Evolutionary conservation across 2,329 filamentous ascomycete genomes (phyloP).

Genomic region (Pseudogymnoascus sp.): DNA sequence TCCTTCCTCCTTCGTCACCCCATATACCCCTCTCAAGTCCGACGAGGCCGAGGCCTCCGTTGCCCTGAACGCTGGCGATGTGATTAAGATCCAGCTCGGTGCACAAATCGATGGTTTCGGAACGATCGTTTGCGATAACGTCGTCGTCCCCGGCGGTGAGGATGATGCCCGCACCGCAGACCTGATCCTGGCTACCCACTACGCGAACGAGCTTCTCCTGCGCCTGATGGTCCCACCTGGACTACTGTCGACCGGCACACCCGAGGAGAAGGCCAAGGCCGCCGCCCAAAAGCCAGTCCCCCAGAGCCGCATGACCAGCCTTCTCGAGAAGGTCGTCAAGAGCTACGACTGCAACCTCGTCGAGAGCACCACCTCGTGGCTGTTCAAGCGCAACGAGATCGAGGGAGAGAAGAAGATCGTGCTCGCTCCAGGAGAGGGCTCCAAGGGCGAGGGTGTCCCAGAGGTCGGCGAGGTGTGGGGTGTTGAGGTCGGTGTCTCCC

Average conservation of each 20-base stretch:
- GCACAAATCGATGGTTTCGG: conserved; percentile 97
- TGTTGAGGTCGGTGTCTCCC: conserved; percentile 88
- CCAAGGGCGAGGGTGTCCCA: conserved; percentile 83
- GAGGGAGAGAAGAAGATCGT: conserved; percentile 91
- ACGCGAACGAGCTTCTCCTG: conserved; percentile 90
- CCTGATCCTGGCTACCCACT: conserved; percentile 83
- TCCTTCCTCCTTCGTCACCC: conserved; percentile 87
- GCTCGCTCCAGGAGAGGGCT: conserved; percentile 74
- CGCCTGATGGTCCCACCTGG: conserved; percentile 89
- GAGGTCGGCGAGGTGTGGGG: conserved; percentile 95
- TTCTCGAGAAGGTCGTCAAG: conserved; percentile 89
- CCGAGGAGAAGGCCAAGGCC: conserved; percentile 94
- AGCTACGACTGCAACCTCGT: conserved; percentile 87
- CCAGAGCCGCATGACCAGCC: conserved; percentile 76
- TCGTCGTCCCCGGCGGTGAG: conserved; percentile 64
- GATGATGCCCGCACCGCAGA: conserved; percentile 77
- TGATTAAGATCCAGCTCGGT: conserved; percentile 97
- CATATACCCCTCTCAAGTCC: conserved; percentile 85
- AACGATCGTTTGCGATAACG: conserved; percentile 90
- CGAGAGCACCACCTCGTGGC: conserved; percentile 96
- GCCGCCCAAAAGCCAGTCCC: conserved; percentile 73
- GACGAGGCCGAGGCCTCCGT: conserved; percentile 78
- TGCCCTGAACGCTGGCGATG: conserved; percentile 76
- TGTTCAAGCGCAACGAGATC: conserved; percentile 95
- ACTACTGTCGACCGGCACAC: conserved; percentile 70